These are phyloP conservation scores for Arabidopsis arenosa DNA, from an alignment of 345 rosid genomes.

Conservation along the genomic window DNA sequence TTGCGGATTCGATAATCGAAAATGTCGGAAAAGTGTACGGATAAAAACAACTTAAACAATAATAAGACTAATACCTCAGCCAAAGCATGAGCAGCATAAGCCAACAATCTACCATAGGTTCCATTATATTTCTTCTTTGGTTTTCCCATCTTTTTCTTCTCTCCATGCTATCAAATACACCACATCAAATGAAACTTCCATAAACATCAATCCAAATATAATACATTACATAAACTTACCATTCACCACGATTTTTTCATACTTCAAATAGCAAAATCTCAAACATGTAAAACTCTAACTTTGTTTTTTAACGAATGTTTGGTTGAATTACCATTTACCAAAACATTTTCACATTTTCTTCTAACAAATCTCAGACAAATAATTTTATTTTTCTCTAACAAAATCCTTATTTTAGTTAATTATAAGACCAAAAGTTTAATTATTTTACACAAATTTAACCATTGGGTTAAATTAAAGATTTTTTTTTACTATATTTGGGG, in stretches of 20 bases:
- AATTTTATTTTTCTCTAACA: not conserved
- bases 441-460: slow-evolving; percentile 4
- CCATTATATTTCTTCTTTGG: slow-evolving; percentile 57
- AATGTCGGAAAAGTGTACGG: too few relatives aligned
- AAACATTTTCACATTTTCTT: not conserved
- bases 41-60: too few relatives aligned
- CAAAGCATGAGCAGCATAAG: slow-evolving; percentile 88
- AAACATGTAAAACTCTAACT: not conserved
- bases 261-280: not conserved
- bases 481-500: not conserved
- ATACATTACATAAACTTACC: not conserved
- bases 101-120: slow-evolving; percentile 77
- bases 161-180: slow-evolving; percentile 47
- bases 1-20: too few relatives aligned
- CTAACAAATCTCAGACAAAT: not conserved
- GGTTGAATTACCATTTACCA: too few relatives aligned
- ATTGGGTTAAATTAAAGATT: not conserved
- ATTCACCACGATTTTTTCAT: not conserved
- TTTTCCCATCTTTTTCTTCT: slow-evolving; percentile 52
- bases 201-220: slow-evolving; percentile 4
- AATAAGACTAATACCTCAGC: too few relatives aligned
- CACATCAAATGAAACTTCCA: slow-evolving; percentile 21
- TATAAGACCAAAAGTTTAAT: not conserved
- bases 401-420: too few relatives aligned
- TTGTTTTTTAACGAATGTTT: not conserved